phyloP scores from a whole-genome alignment of 108 stramenopile species.

The Nitzschia palea region DNA sequence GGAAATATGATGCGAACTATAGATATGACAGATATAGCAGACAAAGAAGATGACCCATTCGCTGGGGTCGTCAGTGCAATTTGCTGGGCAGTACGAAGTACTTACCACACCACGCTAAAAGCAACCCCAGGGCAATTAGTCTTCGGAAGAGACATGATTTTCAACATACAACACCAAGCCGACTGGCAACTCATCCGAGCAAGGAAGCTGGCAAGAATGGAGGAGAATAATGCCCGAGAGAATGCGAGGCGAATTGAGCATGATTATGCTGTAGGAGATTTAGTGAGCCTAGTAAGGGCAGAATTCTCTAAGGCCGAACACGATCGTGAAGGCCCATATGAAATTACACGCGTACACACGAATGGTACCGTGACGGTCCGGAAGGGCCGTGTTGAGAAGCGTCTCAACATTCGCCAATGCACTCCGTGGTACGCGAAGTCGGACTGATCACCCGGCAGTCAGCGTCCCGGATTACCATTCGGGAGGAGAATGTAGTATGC shows the following conservation, averaged over 20 bases:
- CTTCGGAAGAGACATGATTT: constrained; percentile 2
- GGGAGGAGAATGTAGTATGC: too few relatives aligned
- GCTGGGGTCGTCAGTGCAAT: too few relatives aligned
- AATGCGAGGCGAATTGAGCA: neutral
- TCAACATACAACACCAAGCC: neutral
- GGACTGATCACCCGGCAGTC: too few relatives aligned
- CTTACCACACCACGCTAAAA: neutral
- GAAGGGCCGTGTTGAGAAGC: too few relatives aligned
- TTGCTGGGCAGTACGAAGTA: neutral
- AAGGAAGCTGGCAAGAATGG: neutral
- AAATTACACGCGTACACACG: neutral
- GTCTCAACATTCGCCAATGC: too few relatives aligned
- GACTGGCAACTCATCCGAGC: neutral
- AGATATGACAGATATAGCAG: too few relatives aligned
- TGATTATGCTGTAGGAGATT: neutral
- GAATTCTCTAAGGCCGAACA: neutral
- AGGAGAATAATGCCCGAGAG: neutral
- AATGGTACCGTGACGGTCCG: neutral
- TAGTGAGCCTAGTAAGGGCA: neutral
- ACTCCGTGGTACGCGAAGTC: too few relatives aligned
- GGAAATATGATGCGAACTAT: too few relatives aligned
- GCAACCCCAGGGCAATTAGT: constrained; percentile 1
- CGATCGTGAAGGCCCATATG: neutral
- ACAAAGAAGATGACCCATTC: too few relatives aligned
- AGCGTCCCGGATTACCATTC: too few relatives aligned